Percentiles rank a stretch among this genome's conserved stretches.
Evolutionary conservation across 768 basidiomycete species (phyloP).

Genomic region (Mycena galopus): DNA sequence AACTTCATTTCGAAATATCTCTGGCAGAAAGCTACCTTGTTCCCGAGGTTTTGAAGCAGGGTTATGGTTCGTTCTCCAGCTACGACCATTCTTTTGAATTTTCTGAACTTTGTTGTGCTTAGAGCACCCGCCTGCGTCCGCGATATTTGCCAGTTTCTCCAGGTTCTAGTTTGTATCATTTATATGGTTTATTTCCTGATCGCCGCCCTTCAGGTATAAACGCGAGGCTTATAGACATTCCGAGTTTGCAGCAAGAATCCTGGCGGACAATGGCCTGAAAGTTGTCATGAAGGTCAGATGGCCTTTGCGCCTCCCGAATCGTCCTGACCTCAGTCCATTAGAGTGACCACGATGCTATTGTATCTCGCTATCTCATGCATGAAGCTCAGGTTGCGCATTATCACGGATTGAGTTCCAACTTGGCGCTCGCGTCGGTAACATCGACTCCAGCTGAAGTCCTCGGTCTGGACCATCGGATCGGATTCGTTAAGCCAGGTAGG

Average conservation of each 20-base stretch:
- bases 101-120: background rate
- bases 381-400: constrained; percentile 86
- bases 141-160: constrained; percentile 74
- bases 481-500: constrained; percentile 75
- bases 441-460: constrained; percentile 77
- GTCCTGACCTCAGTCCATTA: constrained; percentile 37
- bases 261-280: constrained; percentile 76
- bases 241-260: constrained; percentile 80
- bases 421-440: constrained; percentile 79
- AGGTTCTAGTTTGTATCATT: constrained; percentile 35
- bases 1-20: background rate
- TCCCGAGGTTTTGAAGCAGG: constrained; percentile 81
- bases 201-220: constrained; percentile 62
- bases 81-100: background rate
- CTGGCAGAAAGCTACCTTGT: constrained; percentile 77
- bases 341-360: constrained; percentile 74
- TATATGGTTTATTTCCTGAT: background rate
- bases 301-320: too few species aligned
- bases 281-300: constrained; percentile 78
- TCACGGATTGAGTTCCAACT: constrained; percentile 74
- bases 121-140: constrained; percentile 78
- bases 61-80: constrained; percentile 60
- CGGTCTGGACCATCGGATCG: constrained; percentile 83
- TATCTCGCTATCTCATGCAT: constrained; percentile 78
- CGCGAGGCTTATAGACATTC: constrained; percentile 85